Conservation (phyloP, 2,329 filamentous ascomycete species). For the Aspergillus hortae region DNA sequence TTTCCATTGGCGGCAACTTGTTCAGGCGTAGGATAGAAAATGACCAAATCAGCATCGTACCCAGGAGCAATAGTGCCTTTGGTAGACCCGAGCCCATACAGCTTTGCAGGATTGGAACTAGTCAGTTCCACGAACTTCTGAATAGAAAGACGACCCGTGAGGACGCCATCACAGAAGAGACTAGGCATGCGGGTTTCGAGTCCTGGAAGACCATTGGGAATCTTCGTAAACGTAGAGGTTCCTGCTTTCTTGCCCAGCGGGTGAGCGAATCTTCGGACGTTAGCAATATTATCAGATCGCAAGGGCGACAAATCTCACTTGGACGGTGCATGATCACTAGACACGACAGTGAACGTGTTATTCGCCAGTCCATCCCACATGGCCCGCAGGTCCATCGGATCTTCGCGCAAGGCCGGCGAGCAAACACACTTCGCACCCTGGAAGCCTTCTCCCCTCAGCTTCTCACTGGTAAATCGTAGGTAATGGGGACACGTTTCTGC, state of each 20-base stretch:
- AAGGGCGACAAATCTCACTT: conserved; percentile 15
- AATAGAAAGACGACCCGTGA: conserved; percentile 26
- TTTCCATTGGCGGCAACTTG: conserved; percentile 8
- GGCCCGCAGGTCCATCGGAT: conserved; percentile 43
- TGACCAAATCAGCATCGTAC: conserved; percentile 43
- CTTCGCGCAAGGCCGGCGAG: conserved; percentile 40
- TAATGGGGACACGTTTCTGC: conserved; percentile 60
- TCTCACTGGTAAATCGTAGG: conserved; percentile 50
- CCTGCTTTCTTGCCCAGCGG: conserved; percentile 38
- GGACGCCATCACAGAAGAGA: conserved; percentile 29
- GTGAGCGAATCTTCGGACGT: conserved; percentile 19
- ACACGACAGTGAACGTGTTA: conserved; percentile 54
- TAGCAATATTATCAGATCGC: not conserved
- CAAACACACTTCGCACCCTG: conserved; percentile 54
- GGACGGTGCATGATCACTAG: conserved; percentile 46
- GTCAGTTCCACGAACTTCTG: conserved; percentile 46
- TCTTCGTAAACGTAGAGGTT: conserved; percentile 35
- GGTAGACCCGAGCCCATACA: conserved; percentile 39
- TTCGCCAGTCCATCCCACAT: conserved; percentile 53
- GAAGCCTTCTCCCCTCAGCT: conserved; percentile 39
- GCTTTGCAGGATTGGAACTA: conserved; percentile 41
- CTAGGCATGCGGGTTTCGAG: conserved; percentile 42
- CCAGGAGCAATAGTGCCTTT: conserved; percentile 43
- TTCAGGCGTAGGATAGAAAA: conserved; percentile 36
- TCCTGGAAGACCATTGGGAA: conserved; percentile 44